Conservation (phyloP, 148 eudicot species). For the Euryodendron excelsum region DNA sequence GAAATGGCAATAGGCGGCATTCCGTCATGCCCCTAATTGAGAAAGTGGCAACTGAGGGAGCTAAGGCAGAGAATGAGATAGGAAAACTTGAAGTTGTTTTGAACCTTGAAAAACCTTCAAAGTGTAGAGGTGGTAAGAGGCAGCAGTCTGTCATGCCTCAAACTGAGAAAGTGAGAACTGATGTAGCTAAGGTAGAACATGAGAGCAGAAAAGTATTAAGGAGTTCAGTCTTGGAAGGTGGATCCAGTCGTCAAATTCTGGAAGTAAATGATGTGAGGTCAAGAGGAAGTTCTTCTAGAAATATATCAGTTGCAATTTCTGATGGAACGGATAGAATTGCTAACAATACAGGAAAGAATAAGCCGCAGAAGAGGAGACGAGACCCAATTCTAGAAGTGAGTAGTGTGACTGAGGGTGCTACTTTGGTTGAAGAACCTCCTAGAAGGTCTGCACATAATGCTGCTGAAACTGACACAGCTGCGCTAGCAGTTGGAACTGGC, state of each 20-base stretch:
- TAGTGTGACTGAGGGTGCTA: constrained; percentile 10
- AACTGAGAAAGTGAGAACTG: not conserved
- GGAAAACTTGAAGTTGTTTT: not conserved
- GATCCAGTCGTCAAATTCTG: not conserved
- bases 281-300: constrained; percentile 12
- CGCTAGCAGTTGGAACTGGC: not conserved
- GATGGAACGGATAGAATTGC: not conserved
- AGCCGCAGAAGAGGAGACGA: not conserved
- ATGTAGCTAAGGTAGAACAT: constrained; percentile 16
- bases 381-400: not conserved
- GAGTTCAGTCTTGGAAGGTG: not conserved
- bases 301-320: not conserved
- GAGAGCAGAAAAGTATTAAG: constrained; percentile 1
- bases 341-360: not conserved
- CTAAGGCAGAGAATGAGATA: constrained; percentile 19
- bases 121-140: constrained; percentile 12
- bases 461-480: not conserved
- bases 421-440: constrained; percentile 10
- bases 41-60: not conserved
- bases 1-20: constrained; percentile 21
- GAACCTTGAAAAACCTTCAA: too few relatives aligned
- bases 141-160: constrained; percentile 13
- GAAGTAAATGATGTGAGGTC: not conserved
- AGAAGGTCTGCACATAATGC: constrained; percentile 10
- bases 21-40: constrained; percentile 15